Evolutionary conservation across 306 rosid species (phyloP).

Genomic region (Quercus glauca): DNA sequence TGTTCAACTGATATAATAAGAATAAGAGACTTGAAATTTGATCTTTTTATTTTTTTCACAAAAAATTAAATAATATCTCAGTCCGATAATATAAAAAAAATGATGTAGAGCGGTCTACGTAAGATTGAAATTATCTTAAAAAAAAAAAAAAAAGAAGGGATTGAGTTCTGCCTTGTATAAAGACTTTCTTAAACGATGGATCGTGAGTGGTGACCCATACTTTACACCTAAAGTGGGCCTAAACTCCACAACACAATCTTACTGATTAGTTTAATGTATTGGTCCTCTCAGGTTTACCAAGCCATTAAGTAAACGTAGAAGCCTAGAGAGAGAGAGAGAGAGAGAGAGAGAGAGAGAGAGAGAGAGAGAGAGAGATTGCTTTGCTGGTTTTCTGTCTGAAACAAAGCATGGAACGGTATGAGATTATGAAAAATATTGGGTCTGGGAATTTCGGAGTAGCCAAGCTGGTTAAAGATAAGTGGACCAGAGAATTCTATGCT

Average conservation of each 20-base stretch:
- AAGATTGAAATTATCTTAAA: no score
- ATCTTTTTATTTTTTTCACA: no score
- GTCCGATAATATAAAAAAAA: no score
- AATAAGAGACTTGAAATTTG: no score
- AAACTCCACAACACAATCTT: background rate
- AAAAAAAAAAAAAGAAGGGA: no score
- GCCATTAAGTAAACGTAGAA: background rate
- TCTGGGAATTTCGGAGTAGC: conserved; percentile 85
- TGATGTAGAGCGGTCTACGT: no score
- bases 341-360: background rate
- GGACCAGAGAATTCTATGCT: conserved; percentile 54
- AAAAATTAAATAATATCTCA: no score
- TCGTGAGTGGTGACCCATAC: conserved; percentile 1
- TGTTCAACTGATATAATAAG: no score
- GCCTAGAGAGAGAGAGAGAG: background rate
- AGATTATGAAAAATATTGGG: conserved; percentile 73
- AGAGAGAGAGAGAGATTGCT: background rate
- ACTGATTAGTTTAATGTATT: background rate
- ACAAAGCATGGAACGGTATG: conserved; percentile 66
- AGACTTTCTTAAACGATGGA: background rate
- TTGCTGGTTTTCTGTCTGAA: background rate
- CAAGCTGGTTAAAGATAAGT: conserved; percentile 52
- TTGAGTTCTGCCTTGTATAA: conserved; percentile 20
- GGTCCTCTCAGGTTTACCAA: background rate
- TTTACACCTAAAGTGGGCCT: background rate